Evolutionary conservation across 2,329 filamentous ascomycete genomes (phyloP), one percentile per base, ranked within the genome.

Genomic region (Calonectria henricotiae): DNA sequence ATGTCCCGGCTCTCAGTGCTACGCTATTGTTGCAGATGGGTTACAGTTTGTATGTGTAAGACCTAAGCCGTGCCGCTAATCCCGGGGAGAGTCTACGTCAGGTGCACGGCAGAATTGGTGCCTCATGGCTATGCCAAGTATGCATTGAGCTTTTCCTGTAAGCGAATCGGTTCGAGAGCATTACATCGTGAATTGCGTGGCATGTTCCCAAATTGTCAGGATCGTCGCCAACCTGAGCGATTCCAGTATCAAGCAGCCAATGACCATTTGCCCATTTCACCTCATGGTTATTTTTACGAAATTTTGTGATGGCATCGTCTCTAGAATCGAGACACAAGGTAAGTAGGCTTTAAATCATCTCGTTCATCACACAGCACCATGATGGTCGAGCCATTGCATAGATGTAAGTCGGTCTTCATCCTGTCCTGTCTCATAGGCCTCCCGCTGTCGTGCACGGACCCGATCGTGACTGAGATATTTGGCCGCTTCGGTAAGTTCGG

Each of bases 231-330:
- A 41, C 39, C 30, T 27, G 9, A n/a, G 8, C 9, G 12, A 35
- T 27, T n/a, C 30, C 15, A 37, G 30, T 17, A 23, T 35, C 27
- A 20, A 37, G 27, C 11, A 12, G 15, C 49, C 49, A 54, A 54
- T 54, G 20, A 32, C 27, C 49, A 23, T 35, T 54, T 54, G 27
- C 49, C 30, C 30, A 54, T 54, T 54, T 54, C 30, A 54, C 20
- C 32, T 35, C 49, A 35, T 23, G 30, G 7, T 13, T n/a, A 17
- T 41, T 41, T 17, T 41, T 13, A 13, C 39, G 27, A 30, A 41
- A 17, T 5, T 13, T 17, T 3, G 5, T 17, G 13, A 17, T 41
- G 39, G 17, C 6, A 2, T 17, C 17, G 12, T 41, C 39, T 17
- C 39, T 17, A 6, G 12, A 41, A 41, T 5, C 13, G 17, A 17